Evolutionary conservation across 2,329 filamentous ascomycete species (phyloP).

Genomic region (Fusarium udum): DNA sequence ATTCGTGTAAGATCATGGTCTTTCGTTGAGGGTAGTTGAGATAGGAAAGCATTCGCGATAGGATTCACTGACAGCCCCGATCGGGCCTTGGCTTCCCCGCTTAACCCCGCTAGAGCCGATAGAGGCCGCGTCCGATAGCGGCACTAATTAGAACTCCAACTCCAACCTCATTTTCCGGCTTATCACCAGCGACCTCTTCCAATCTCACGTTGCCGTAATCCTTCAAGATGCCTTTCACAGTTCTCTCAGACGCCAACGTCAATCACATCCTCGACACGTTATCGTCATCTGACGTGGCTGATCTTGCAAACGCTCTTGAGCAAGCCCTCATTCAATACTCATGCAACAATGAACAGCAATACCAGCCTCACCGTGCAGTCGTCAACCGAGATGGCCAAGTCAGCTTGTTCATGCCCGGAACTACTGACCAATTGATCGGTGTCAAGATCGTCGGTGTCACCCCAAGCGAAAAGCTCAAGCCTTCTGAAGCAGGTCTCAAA

Average conservation of each 20-base stretch:
- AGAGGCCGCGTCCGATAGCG: background rate
- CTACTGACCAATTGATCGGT: conserved; percentile 66
- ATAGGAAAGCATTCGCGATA: background rate
- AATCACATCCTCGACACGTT: conserved; percentile 35
- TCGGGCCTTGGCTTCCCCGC: background rate
- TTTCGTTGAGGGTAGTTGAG: background rate
- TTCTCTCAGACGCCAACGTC: conserved; percentile 38
- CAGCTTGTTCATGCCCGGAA: conserved; percentile 74
- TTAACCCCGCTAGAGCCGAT: background rate
- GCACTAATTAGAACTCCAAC: background rate
- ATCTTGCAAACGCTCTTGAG: conserved; percentile 29
- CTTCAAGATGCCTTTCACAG: conserved; percentile 36
- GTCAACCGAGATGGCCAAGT: conserved; percentile 70
- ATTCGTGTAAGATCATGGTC: background rate
- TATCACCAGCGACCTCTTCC: background rate
- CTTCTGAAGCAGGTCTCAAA: conserved; percentile 42
- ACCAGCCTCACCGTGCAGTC: conserved; percentile 69
- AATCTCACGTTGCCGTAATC: rapidly evolving
- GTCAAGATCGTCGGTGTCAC: conserved; percentile 67
- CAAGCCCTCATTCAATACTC: conserved; percentile 58
- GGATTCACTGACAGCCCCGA: background rate
- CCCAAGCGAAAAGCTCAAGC: conserved; percentile 6
- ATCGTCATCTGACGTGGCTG: conserved; percentile 25
- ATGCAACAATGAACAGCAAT: conserved; percentile 67
- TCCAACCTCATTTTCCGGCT: background rate